Base-by-base conservation (phyloP, 129 eudicot genomes). In the Glebionis coronaria region DNA sequence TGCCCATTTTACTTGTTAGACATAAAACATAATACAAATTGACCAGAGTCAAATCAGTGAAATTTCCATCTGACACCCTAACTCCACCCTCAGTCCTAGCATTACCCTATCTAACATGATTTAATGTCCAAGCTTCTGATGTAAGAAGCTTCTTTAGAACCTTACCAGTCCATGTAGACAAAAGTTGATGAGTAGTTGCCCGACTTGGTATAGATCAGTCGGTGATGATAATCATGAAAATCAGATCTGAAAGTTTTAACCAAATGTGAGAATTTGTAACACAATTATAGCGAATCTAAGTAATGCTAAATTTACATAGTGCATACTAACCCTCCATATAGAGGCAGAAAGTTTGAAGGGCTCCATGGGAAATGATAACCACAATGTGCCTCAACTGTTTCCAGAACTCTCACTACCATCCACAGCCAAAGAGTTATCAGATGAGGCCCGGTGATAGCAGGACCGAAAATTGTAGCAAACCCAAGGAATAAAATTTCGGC, bases 351-450 rank as follows among this genome's bases (percentile, higher is more conserved):
- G 75, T 93, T 93, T 46, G 99, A 93, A 27, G 82, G 91, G 82
- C 99, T 93, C 99, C 97, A 93, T 0, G 99, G 99, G 67, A 89
- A 93, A 87, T 93, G 97, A 66, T 93, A 93, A 70, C 99, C 99
- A 71, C 95, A 89, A 71, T 93, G 99, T 69, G 99, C 99, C 75
- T 93, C 99, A 59, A 93, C 97, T 0, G 99, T 93, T 81, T 93
- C 99, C 9, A 93, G 78, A 66, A 93, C 97, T 84, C 99, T 86
- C 44, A 93, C 84, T 18, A 93, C 84, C 99, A 93, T 93, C 99
- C 99, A 93, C 63, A 93, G 65, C 99, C 97, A 93, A 53, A 93
- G 81, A 20, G 99, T 93, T 78, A 93, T 82, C 72, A 93, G 54
- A 75, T 93, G 99, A 64, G 99, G 99, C 49, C 98, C 99, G 13